phyloP scores from a whole-genome alignment of 306 rosid genomes.

The Glycyrrhiza uralensis region DNA sequence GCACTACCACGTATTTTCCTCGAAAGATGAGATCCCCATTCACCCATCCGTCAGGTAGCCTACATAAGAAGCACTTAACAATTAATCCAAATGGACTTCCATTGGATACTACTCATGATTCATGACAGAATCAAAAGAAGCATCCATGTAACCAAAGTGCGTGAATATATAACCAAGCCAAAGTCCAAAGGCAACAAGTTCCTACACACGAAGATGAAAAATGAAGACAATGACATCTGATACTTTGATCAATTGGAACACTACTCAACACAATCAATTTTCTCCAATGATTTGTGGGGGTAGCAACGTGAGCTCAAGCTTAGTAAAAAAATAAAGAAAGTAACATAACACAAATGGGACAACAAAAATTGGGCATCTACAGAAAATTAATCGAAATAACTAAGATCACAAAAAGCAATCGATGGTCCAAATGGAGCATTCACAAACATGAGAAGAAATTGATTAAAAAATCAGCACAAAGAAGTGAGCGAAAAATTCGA shows the following conservation, averaged over 20 bases:
- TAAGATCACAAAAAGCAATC: background rate
- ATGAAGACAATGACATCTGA: background rate
- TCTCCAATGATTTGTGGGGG: no score
- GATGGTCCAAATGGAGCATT: constrained; percentile 34
- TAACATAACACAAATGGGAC: background rate
- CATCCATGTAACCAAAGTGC: background rate
- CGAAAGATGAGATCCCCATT: background rate
- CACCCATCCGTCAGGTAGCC: background rate
- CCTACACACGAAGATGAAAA: constrained; percentile 6
- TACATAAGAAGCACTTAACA: no score
- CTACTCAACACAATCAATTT: background rate
- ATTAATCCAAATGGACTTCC: constrained; percentile 20
- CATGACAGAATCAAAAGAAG: background rate
- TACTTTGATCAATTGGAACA: background rate
- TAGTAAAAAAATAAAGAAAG: background rate
- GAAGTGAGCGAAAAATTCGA: background rate
- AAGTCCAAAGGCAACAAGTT: background rate
- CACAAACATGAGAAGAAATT: background rate
- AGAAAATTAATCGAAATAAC: constrained; percentile 23
- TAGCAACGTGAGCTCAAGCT: background rate
- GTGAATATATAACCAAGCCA: background rate
- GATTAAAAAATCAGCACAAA: background rate
- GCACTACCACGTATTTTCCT: background rate
- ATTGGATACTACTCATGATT: background rate
- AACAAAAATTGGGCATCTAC: background rate